These are phyloP conservation scores for Pholiota molesta DNA, from an alignment of 768 basidiomycete genomes.

Conservation along the genomic window DNA sequence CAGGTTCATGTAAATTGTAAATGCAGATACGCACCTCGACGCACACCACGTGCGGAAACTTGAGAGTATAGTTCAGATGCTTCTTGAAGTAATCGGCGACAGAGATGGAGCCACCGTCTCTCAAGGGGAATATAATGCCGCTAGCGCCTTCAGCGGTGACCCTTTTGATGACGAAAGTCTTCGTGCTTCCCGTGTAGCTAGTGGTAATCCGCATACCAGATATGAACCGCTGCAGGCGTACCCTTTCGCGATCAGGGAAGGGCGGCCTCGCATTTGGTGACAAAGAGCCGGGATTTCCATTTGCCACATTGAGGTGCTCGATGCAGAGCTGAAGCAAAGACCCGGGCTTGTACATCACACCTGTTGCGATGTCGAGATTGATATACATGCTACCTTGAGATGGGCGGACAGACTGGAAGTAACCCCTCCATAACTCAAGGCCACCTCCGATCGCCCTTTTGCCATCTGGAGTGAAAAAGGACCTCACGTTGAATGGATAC, in stretches of 20 bases:
- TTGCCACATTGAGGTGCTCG: constrained; percentile 44
- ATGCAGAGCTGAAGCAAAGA: constrained; percentile 58
- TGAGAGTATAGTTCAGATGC: constrained; percentile 50
- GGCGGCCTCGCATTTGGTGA: constrained; percentile 32
- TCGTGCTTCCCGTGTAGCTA: constrained; percentile 13
- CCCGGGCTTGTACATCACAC: constrained; percentile 73
- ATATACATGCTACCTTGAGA: constrained; percentile 64
- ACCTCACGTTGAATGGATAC: constrained; percentile 75
- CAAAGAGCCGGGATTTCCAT: constrained; percentile 2
- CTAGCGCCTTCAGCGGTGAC: constrained; percentile 56
- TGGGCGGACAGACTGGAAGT: constrained; percentile 80
- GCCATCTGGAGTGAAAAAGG: constrained; percentile 71
- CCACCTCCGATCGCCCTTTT: constrained; percentile 57
- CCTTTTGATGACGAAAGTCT: constrained; percentile 46
- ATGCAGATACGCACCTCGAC: constrained; percentile 52
- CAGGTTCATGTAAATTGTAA: neutral
- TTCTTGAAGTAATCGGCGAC: constrained; percentile 62
- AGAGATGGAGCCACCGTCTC: constrained; percentile 45
- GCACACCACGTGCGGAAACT: constrained; percentile 64
- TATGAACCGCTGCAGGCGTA: constrained; percentile 42
- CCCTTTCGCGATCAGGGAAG: constrained; percentile 56
- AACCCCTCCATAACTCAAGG: constrained; percentile 75
- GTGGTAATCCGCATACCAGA: constrained; percentile 31
- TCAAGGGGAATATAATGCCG: constrained; percentile 48
- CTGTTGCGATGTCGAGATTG: constrained; percentile 81